These are phyloP conservation scores for Raddia guianensis DNA, from an alignment of 176 grass and related monocot species.

Conservation along the genomic window DNA sequence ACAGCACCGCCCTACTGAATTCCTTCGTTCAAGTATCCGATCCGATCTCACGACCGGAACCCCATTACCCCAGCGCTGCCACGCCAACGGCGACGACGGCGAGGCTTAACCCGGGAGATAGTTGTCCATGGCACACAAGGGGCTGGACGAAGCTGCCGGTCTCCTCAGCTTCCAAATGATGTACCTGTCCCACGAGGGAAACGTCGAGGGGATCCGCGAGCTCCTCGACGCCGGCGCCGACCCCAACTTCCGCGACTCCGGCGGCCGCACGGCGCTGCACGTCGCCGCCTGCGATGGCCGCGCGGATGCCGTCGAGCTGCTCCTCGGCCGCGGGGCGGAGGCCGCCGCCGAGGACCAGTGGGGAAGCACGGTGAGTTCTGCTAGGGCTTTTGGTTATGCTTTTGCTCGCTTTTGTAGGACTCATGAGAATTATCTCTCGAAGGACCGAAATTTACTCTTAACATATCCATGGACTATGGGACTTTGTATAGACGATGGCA, in stretches of 20 bases:
- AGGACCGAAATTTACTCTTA: neutral
- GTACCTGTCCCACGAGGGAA: slow-evolving; percentile 81
- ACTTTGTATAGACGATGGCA: neutral
- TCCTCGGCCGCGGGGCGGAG: slow-evolving; percentile 65
- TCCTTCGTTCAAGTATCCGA: slow-evolving; percentile 25
- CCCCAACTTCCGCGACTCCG: slow-evolving; percentile 86
- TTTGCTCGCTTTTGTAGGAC: neutral
- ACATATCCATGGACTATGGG: neutral
- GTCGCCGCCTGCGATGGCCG: slow-evolving; percentile 85
- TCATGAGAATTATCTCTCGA: neutral
- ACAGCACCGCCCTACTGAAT: slow-evolving; percentile 31
- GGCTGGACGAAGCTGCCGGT: slow-evolving; percentile 29
- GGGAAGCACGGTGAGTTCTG: slow-evolving; percentile 70
- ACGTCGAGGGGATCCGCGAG: slow-evolving; percentile 66
- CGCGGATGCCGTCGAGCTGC: slow-evolving; percentile 58
- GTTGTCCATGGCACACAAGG: slow-evolving; percentile 71
- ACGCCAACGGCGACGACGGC: slow-evolving; percentile 21
- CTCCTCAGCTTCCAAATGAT: slow-evolving; percentile 69
- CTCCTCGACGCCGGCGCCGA: slow-evolving; percentile 66
- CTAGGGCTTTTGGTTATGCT: neutral
- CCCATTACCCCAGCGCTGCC: neutral
- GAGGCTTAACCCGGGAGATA: slow-evolving; percentile 69
- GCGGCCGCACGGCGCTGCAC: slow-evolving; percentile 82
- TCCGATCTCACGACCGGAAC: slow-evolving; percentile 20
- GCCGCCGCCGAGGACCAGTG: slow-evolving; percentile 76